Conservation (phyloP, 2,329 filamentous ascomycete genomes). For the Periconia macrospinosa region DNA sequence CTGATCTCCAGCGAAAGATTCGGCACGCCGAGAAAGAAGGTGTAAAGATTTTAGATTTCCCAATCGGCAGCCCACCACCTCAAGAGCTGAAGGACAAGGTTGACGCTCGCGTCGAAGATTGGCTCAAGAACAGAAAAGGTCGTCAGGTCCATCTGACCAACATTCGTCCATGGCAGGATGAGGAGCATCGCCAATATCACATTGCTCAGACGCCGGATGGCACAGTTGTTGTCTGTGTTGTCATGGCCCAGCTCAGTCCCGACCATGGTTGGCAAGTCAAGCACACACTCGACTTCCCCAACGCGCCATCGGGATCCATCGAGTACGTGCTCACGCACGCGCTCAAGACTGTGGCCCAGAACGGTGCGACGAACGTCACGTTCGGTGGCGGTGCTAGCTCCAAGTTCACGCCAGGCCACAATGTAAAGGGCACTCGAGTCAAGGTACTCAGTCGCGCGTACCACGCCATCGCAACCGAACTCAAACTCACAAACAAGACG, state of each 20-base stretch:
- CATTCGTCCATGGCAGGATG: constrained; percentile 84
- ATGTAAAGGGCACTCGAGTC: constrained; percentile 77
- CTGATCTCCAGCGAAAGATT: constrained; percentile 72
- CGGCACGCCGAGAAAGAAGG: constrained; percentile 81
- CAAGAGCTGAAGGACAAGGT: constrained; percentile 70
- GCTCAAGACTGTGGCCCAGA: constrained; percentile 61
- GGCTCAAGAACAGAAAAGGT: constrained; percentile 79
- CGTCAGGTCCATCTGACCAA: constrained; percentile 88
- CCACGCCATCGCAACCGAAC: constrained; percentile 76
- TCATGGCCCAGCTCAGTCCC: constrained; percentile 78
- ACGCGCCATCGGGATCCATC: constrained; percentile 81
- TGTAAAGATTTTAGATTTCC: constrained; percentile 75
- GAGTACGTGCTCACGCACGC: constrained; percentile 78
- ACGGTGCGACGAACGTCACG: constrained; percentile 70
- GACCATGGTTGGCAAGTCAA: constrained; percentile 91
- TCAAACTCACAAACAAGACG: constrained; percentile 79
- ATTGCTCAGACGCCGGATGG: constrained; percentile 74
- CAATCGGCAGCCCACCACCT: constrained; percentile 63
- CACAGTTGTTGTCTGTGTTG: constrained; percentile 74
- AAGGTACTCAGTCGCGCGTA: constrained; percentile 84
- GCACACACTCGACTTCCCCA: constrained; percentile 92
- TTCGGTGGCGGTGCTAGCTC: constrained; percentile 83
- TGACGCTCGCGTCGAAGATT: constrained; percentile 74
- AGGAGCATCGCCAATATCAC: constrained; percentile 82
- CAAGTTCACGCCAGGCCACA: constrained; percentile 75